Evolutionary conservation across 805 yeast genomes (phyloP).

Genomic region (Candida boleticola): DNA sequence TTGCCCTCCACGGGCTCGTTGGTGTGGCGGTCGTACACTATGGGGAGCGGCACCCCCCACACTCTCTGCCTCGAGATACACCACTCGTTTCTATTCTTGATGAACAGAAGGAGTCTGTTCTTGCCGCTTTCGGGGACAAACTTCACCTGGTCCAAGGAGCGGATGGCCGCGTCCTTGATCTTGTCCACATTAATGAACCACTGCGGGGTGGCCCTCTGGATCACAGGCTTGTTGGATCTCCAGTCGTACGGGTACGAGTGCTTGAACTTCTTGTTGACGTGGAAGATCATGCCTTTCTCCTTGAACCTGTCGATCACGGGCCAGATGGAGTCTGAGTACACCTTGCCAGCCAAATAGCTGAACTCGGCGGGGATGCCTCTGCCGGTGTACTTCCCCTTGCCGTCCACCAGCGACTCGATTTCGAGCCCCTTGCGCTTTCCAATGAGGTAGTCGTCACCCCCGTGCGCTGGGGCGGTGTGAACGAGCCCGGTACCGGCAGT

Average conservation of each 20-base stretch:
- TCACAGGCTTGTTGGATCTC: constrained; percentile 95
- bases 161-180: constrained; percentile 61
- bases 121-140: constrained; percentile 76
- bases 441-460: constrained; percentile 83
- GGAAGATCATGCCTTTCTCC: constrained; percentile 44
- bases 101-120: constrained; percentile 69
- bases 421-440: constrained; percentile 57
- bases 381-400: constrained; percentile 56
- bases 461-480: constrained; percentile 98
- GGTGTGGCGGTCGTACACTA: constrained; percentile 55
- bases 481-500: constrained; percentile 92
- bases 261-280: constrained; percentile 47
- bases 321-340: constrained; percentile 26
- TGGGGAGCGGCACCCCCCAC: constrained; percentile 99
- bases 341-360: constrained; percentile 41
- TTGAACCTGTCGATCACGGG: constrained; percentile 56
- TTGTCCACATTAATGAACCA: constrained; percentile 89
- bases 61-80: constrained; percentile 93
- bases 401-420: constrained; percentile 77
- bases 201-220: constrained; percentile 92
- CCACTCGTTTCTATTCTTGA: constrained; percentile 86
- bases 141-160: constrained; percentile 58
- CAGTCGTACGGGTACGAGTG: constrained; percentile 97
- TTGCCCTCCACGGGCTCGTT: constrained; percentile 64
- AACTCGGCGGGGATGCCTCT: constrained; percentile 47